A percentile compares a stretch with the other conserved stretches of the same genome.
These are phyloP conservation scores for Penicillium oxalicum DNA, from an alignment of 2,329 filamentous ascomycete genomes.

Conservation along the genomic window DNA sequence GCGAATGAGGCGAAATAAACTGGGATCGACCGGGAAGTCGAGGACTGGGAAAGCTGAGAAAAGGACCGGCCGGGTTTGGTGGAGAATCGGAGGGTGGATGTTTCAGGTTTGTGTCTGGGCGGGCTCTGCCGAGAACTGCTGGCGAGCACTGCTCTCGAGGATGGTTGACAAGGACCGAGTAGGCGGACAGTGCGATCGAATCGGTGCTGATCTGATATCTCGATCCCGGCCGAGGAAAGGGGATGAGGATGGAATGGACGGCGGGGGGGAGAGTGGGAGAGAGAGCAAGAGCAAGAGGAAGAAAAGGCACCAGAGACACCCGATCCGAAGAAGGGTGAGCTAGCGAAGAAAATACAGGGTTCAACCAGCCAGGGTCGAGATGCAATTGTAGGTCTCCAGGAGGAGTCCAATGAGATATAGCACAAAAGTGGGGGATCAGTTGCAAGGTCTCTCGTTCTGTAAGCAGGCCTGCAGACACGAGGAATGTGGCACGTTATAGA, in stretches of 20 bases:
- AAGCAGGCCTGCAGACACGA: too few species aligned
- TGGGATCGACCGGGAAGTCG: conserved; percentile 1
- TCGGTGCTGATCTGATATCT: background rate
- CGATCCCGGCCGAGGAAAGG: too few species aligned
- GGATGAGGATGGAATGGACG: too few species aligned
- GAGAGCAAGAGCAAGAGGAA: background rate
- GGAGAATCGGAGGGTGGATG: conserved; percentile 1
- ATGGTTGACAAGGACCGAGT: background rate
- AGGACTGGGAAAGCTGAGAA: conserved; percentile 8
- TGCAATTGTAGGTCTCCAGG: background rate
- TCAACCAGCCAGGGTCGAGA: conserved; percentile 1
- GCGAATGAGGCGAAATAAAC: conserved; percentile 2
- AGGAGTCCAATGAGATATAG: background rate
- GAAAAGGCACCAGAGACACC: background rate
- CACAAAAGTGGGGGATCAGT: background rate
- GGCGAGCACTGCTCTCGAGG: background rate
- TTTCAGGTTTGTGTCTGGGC: conserved; percentile 10
- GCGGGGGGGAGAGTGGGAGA: background rate
- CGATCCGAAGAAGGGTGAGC: background rate
- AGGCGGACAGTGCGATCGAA: background rate
- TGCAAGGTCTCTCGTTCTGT: too few species aligned
- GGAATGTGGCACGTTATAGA: too few species aligned
- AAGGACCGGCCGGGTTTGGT: conserved; percentile 1
- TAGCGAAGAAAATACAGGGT: background rate
- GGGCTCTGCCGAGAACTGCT: conserved; percentile 1